These are phyloP conservation scores for Fragaria ananassa DNA, from an alignment of 306 rosid species.

Conservation along the genomic window DNA sequence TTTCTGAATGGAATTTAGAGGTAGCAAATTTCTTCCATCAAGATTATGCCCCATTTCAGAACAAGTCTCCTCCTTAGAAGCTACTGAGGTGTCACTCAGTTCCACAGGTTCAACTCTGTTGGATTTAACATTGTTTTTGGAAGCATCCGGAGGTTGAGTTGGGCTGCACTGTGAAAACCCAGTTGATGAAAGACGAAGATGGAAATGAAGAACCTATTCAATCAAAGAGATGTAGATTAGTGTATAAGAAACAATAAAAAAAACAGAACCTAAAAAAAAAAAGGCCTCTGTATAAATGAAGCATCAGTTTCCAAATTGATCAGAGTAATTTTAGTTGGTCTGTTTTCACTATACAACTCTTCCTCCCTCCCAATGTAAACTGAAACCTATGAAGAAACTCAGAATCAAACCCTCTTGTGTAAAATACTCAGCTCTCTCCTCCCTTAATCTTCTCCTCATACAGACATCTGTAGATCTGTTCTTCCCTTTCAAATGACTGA, in stretches of 20 bases:
- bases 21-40: conserved; percentile 32
- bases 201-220: conserved; percentile 61
- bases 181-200: conserved; percentile 62
- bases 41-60: conserved; percentile 13
- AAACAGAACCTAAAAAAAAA: not conserved
- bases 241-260: not conserved
- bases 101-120: conserved; percentile 31
- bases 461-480: not conserved
- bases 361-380: not conserved
- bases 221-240: conserved; percentile 18
- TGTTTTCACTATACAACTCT: not conserved
- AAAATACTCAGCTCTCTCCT: not conserved
- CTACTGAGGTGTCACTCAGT: conserved; percentile 33
- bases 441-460: not conserved
- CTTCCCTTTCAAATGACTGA: not conserved
- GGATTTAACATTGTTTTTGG: conserved; percentile 32
- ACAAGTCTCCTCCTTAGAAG: conserved; percentile 33
- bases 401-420: not conserved
- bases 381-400: not conserved
- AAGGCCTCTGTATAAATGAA: not conserved
- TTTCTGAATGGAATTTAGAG: conserved; percentile 28
- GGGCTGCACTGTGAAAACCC: conserved; percentile 39
- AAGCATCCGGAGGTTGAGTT: conserved; percentile 43
- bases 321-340: not conserved
- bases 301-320: not conserved